Conservation (phyloP, 2,329 filamentous ascomycete genomes). For the Cordyceps pruinosa region DNA sequence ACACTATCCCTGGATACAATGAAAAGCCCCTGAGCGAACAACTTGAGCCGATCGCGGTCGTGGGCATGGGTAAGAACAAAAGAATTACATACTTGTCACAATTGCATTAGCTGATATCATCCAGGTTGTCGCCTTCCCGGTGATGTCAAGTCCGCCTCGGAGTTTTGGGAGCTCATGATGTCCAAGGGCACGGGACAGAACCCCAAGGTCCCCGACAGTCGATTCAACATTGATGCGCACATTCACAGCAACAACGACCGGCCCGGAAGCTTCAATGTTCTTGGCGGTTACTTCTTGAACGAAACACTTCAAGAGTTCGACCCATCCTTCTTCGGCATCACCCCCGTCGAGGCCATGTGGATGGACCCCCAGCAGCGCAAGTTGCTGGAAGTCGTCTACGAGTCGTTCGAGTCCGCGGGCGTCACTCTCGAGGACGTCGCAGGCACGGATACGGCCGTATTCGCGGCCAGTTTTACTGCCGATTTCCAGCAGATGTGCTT, state of each 20-base stretch:
- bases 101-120: too few species aligned
- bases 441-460: background rate
- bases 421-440: background rate
- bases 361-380: constrained; percentile 26
- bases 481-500: too few species aligned
- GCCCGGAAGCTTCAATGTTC: background rate
- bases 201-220: background rate
- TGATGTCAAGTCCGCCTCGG: background rate
- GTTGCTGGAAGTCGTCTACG: constrained; percentile 28
- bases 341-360: constrained; percentile 35
- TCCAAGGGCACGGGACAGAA: background rate
- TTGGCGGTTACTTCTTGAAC: background rate
- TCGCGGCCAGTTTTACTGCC: too few species aligned
- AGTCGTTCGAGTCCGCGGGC: constrained; percentile 12
- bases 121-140: background rate
- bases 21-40: too few species aligned
- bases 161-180: background rate
- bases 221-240: background rate
- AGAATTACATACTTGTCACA: too few species aligned
- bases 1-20: too few species aligned
- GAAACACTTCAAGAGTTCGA: constrained; percentile 25
- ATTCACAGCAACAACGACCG: background rate
- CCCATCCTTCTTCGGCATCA: constrained; percentile 39
- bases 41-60: too few species aligned
- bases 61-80: too few species aligned